Percentiles rank a stretch among this genome's conserved stretches.
Evolutionary conservation across 2,329 filamentous ascomycete genomes (phyloP).

Genomic region (Stylonectria norvegica): DNA sequence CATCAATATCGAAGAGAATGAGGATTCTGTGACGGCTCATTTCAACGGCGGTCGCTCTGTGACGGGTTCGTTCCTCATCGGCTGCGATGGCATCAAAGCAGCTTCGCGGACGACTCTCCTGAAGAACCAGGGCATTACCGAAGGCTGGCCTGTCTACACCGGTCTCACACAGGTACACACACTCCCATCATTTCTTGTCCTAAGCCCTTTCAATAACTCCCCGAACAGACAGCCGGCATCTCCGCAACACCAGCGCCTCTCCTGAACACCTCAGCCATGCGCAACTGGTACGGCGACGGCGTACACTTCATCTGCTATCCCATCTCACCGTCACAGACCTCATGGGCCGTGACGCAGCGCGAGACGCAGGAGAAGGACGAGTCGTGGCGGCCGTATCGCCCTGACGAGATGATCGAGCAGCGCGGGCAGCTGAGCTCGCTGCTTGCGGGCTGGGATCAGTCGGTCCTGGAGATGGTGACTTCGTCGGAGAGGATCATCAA

Average conservation of each 20-base stretch:
- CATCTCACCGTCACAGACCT: conserved; percentile 15
- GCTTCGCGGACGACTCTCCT: conserved; percentile 14
- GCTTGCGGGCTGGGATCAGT: conserved; percentile 17
- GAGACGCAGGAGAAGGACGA: conserved; percentile 19
- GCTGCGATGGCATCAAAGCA: conserved; percentile 24
- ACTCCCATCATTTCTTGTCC: background rate
- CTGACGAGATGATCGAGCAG: conserved; percentile 14
- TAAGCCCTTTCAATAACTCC: background rate
- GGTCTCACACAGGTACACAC: conserved; percentile 16
- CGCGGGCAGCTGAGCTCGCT: conserved; percentile 12
- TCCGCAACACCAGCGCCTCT: conserved; percentile 15
- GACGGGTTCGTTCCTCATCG: conserved; percentile 22
- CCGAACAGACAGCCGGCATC: conserved; percentile 20
- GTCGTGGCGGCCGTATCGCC: conserved; percentile 21
- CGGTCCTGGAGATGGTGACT: conserved; percentile 15
- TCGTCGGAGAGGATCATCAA: conserved; percentile 23
- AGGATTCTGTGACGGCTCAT: conserved; percentile 18
- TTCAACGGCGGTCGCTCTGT: conserved; percentile 17
- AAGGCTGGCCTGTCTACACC: conserved; percentile 18
- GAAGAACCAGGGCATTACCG: conserved; percentile 10
- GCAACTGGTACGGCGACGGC: conserved; percentile 26
- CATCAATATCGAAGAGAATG: conserved; percentile 15
- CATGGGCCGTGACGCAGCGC: conserved; percentile 24
- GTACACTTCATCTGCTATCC: conserved; percentile 24
- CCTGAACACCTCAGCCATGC: conserved; percentile 8